These are phyloP conservation scores for Cordyceps javanica DNA, from an alignment of 2,329 filamentous ascomycete species.

Conservation along the genomic window DNA sequence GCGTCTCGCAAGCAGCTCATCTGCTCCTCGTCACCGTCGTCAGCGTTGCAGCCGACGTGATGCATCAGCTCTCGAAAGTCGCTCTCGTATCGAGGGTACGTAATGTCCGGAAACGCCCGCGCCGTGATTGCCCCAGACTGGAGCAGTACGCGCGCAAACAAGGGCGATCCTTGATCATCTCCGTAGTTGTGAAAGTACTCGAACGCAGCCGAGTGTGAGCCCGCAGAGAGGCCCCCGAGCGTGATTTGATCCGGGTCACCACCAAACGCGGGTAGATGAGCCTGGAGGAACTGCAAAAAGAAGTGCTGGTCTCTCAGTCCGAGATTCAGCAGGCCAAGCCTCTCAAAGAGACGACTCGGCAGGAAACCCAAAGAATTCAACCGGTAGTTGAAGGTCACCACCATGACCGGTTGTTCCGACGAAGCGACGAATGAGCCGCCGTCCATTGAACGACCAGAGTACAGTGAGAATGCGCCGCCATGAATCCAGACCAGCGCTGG, in stretches of 20 bases:
- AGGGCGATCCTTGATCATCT: constrained; percentile 21
- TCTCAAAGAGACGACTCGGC: constrained; percentile 35
- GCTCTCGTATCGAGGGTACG: constrained; percentile 26
- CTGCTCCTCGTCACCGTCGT: constrained; percentile 24
- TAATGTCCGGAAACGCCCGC: constrained; percentile 29
- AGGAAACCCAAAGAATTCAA: constrained; percentile 33
- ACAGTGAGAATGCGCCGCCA: constrained; percentile 27
- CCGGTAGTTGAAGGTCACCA: constrained; percentile 39
- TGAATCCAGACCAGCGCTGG: constrained; percentile 36
- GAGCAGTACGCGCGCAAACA: constrained; percentile 29
- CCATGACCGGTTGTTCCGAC: constrained; percentile 34
- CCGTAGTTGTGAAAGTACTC: constrained; percentile 34
- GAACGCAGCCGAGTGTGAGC: constrained; percentile 34
- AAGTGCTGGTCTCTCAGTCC: constrained; percentile 48
- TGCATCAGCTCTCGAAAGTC: constrained; percentile 26
- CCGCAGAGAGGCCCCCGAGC: constrained; percentile 49
- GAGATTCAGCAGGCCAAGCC: constrained; percentile 38
- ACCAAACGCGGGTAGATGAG: constrained; percentile 46
- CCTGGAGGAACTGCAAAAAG: constrained; percentile 47
- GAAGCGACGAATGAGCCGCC: constrained; percentile 23
- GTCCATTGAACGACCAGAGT: constrained; percentile 14
- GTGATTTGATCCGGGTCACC: constrained; percentile 47
- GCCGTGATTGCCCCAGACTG: constrained; percentile 33
- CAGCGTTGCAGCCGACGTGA: constrained; percentile 23
- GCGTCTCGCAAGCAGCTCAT: constrained; percentile 33